Evolutionary conservation across 2,329 filamentous ascomycete species (phyloP), one percentile per base, ranked within the genome.

Genomic region (Ilyonectria mors-panacis): DNA sequence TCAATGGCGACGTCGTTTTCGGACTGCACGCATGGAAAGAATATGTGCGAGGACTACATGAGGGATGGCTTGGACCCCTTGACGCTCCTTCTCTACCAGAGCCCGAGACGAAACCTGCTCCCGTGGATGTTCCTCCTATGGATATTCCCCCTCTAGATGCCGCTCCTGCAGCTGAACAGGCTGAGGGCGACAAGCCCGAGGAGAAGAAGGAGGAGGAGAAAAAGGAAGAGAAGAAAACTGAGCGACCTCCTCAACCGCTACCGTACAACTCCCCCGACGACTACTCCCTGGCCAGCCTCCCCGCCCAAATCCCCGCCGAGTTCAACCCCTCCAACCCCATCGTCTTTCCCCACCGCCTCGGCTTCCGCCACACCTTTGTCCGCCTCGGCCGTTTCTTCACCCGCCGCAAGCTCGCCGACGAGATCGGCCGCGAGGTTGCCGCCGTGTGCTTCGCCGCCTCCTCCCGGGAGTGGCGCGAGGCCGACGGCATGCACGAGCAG

Each of bases 21-120:
- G 96, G 96, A 13, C 86, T 95, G 63, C 93, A 98, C 78, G 92
- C 95, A 10, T 99, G 96, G 96, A 99, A 98, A 83, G 96, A 99
- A 82, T 99, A 98, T 79, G 85, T 98, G 26, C 88, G 95, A 65
- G 96, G 96, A 51, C 78, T 98, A 72, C 96, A 99, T 79, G 96
- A 99, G 82, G 96, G 96, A 63, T 99, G 96, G 95, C 84, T 99
- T 26, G 95, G 96, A 0, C 94, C 96, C 8, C 83, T 97, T 48
- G 89, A 92, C 66, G 81, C 89, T 63, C 92, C 92, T 2, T 75
- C 78, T 30, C 78, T 82, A 60, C 64, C 76, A 37, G 70, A 76
- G 56, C 39, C 61, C 68, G 57, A 75, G 64, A 23, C 55, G 12
- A 74, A 72, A 47, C 70, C 77, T 33, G 74, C 76, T 7, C 71